Conservation (phyloP, 176 grass and related monocot species). For the Microstegium vimineum region DNA sequence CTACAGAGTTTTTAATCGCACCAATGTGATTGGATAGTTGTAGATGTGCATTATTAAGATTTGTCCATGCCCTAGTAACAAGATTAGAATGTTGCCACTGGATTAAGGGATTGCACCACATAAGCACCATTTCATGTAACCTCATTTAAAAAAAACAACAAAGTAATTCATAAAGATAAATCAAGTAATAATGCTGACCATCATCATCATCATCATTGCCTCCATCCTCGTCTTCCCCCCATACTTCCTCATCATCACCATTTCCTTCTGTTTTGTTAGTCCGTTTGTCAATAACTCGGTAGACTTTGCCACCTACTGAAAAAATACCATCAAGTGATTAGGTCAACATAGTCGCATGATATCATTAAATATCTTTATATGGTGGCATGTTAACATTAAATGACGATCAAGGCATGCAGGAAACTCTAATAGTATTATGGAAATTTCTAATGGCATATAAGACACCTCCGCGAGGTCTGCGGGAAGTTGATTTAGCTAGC, state of each 20-base stretch:
- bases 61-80: neutral
- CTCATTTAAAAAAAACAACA: neutral
- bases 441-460: neutral
- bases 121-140: neutral
- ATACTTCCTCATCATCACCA: conserved; percentile 47
- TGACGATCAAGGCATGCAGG: neutral
- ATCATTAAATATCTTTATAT: neutral
- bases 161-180: neutral
- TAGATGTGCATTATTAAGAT: neutral
- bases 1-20: neutral
- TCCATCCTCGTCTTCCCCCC: conserved; percentile 21
- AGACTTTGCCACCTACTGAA: conserved; percentile 54
- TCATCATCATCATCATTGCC: conserved; percentile 28
- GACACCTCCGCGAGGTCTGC: conserved; percentile 64
- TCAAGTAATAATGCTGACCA: neutral
- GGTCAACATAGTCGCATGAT: neutral
- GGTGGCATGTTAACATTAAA: neutral
- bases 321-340: conserved; percentile 15
- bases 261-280: conserved; percentile 45
- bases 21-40: neutral
- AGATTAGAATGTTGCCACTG: neutral
- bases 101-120: conserved; percentile 1
- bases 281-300: conserved; percentile 81
- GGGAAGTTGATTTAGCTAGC: conserved; percentile 92
- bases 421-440: neutral